phyloP scores from a whole-genome alignment of 768 basidiomycete genomes.

The Podaxis sp. region DNA sequence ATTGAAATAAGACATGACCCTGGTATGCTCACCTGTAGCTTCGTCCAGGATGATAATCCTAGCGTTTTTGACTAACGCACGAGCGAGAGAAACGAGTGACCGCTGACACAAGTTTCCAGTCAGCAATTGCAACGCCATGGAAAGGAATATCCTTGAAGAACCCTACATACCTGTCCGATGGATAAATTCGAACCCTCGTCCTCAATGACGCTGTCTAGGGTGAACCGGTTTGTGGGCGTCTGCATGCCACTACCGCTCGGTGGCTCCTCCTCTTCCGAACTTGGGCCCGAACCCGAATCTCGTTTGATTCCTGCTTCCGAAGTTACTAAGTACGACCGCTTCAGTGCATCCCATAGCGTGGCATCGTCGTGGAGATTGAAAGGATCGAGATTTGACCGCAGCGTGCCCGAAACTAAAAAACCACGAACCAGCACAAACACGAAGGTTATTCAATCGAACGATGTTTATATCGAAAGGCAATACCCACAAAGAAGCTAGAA shows the following conservation, averaged over 20 bases:
- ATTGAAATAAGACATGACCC: not conserved
- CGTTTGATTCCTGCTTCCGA: conserved; percentile 10
- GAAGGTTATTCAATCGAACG: not conserved
- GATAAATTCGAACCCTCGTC: conserved; percentile 86
- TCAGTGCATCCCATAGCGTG: conserved; percentile 84
- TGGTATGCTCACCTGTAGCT: conserved; percentile 58
- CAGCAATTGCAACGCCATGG: not conserved
- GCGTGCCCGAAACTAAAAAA: conserved; percentile 67
- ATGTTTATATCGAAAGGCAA: not conserved
- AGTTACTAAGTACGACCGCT: conserved; percentile 73
- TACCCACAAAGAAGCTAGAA: conserved; percentile 46
- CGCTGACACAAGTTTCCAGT: conserved; percentile 41
- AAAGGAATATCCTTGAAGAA: not conserved
- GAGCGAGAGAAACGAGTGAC: conserved; percentile 82
- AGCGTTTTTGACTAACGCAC: conserved; percentile 85
- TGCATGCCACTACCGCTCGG: conserved; percentile 43
- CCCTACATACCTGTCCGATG: conserved; percentile 56
- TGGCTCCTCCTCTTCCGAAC: conserved; percentile 31
- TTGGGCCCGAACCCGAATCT: conserved; percentile 40
- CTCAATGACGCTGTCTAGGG: conserved; percentile 80
- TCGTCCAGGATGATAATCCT: conserved; percentile 89
- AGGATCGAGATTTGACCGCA: conserved; percentile 88
- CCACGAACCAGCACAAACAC: not conserved
- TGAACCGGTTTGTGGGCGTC: conserved; percentile 63
- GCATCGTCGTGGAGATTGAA: conserved; percentile 81